These are phyloP conservation scores for Lactarius psammicola DNA, from an alignment of 768 basidiomycete genomes.

Conservation along the genomic window DNA sequence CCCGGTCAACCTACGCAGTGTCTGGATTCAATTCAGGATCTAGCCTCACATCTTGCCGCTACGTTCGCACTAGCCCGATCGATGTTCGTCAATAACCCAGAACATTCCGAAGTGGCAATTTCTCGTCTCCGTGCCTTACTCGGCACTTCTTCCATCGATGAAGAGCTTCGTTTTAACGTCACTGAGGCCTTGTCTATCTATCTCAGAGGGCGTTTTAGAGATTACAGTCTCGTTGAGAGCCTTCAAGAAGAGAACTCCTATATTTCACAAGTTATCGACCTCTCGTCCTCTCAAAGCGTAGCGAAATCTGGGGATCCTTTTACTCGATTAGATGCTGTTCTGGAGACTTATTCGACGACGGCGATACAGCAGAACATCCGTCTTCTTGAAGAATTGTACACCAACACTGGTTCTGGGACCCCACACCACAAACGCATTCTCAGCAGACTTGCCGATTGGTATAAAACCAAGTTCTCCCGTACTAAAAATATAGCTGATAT, in stretches of 20 bases:
- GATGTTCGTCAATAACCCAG: neutral
- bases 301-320: neutral
- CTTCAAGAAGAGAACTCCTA: too few species aligned
- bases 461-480: neutral
- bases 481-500: neutral
- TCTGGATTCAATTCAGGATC: neutral
- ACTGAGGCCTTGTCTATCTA: too few species aligned
- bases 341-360: neutral
- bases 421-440: neutral
- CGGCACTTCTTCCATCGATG: neutral
- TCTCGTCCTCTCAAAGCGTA: too few species aligned
- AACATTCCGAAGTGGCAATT: neutral
- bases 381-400: neutral
- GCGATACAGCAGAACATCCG: neutral
- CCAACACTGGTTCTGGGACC: neutral
- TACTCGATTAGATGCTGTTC: neutral
- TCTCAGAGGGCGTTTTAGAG: too few species aligned
- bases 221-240: too few species aligned
- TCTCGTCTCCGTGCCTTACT: neutral
- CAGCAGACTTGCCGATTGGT: neutral
- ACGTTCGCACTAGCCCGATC: neutral
- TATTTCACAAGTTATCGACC: too few species aligned
- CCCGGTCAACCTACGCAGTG: neutral
- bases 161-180: fast-evolving
- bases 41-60: fast-evolving